phyloP scores from a whole-genome alignment of 352 stramenopile species.

The Globisporangium viniferum region DNA sequence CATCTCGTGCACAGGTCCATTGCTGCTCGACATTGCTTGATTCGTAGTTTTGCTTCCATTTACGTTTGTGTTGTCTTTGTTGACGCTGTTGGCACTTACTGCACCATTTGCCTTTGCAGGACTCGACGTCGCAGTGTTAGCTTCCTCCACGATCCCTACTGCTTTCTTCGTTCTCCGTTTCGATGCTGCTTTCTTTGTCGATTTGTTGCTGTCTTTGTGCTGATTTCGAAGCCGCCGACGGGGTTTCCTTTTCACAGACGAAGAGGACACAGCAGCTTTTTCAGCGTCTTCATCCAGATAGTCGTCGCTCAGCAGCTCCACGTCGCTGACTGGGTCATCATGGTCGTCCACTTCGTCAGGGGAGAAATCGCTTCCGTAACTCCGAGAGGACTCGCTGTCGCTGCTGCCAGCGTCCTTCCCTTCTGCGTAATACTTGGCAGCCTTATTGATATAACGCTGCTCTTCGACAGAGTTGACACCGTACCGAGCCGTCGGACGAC shows the following conservation, averaged over 20 bases:
- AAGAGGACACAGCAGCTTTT: background rate
- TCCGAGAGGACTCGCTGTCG: slow-evolving; percentile 21
- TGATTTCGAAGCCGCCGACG: slow-evolving; percentile 19
- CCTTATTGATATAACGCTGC: slow-evolving; percentile 26
- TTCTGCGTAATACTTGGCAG: slow-evolving; percentile 39
- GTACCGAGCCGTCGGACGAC: slow-evolving; percentile 31
- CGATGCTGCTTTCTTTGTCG: slow-evolving; percentile 18
- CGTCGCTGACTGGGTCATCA: slow-evolving; percentile 20
- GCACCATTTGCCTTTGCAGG: background rate
- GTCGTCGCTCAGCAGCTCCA: slow-evolving; percentile 49
- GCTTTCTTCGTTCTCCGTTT: slow-evolving; percentile 19
- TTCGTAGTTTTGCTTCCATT: background rate
- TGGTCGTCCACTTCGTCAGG: slow-evolving; percentile 34
- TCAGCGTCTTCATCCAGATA: slow-evolving; percentile 37
- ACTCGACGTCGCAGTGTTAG: background rate
- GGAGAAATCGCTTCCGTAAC: slow-evolving; percentile 40
- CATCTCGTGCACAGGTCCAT: slow-evolving; percentile 7
- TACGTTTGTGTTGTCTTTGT: background rate
- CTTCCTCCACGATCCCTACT: background rate
- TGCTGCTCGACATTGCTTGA: background rate
- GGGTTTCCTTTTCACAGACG: slow-evolving; percentile 19
- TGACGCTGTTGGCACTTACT: background rate
- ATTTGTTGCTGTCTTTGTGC: slow-evolving; percentile 9
- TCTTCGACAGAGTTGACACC: slow-evolving; percentile 43
- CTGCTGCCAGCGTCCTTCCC: slow-evolving; percentile 32